Percentiles rank a stretch among this genome's conserved stretches.
phyloP scores from a whole-genome alignment of 768 basidiomycete species.

The Tulasnella sp. region DNA sequence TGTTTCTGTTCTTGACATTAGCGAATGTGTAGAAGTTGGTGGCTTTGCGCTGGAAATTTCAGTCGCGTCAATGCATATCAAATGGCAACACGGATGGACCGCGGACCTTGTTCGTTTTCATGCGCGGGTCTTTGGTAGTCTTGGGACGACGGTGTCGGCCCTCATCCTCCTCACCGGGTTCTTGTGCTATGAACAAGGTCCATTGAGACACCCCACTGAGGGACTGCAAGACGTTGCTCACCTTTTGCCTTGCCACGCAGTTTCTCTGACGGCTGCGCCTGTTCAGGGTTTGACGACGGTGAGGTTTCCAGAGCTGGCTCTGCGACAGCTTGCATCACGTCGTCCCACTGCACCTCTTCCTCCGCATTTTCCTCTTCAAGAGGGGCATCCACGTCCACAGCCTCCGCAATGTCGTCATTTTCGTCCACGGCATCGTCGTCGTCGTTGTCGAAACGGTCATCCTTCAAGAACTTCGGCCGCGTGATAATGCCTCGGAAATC shows the following conservation, averaged over 20 bases:
- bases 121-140: constrained; percentile 53
- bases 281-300: background rate
- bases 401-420: background rate
- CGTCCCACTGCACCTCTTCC: constrained; percentile 63
- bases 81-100: background rate
- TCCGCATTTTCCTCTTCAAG: constrained; percentile 24
- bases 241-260: constrained; percentile 25
- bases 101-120: constrained; percentile 85
- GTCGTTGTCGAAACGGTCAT: constrained; percentile 4
- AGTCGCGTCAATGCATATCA: constrained; percentile 6
- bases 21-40: constrained; percentile 76
- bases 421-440: background rate
- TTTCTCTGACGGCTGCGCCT: constrained; percentile 17
- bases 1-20: constrained; percentile 62
- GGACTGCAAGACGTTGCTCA: constrained; percentile 14
- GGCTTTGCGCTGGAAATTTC: constrained; percentile 55
- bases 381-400: background rate
- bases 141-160: constrained; percentile 17
- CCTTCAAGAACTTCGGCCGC: constrained; percentile 10
- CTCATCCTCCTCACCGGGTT: constrained; percentile 18
- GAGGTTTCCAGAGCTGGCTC: constrained; percentile 34
- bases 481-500: constrained; percentile 14
- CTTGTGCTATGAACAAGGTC: background rate
- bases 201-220: too few species aligned
- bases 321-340: constrained; percentile 48